These are phyloP conservation scores for Saturnispora ahearnii DNA, from an alignment of 805 yeast species.

Conservation along the genomic window DNA sequence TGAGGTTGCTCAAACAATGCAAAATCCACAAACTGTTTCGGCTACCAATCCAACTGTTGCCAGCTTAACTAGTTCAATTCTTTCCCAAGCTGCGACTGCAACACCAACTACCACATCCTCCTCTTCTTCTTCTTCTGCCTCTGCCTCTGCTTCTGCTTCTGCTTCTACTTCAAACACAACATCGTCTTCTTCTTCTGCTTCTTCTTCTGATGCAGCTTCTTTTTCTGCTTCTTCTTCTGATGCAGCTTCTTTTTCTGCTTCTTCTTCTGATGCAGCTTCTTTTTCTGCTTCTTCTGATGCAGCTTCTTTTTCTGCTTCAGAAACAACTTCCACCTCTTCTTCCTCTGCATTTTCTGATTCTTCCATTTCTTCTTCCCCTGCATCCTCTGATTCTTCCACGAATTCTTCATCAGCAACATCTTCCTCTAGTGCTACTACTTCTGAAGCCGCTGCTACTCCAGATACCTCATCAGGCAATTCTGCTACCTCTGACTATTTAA, in stretches of 20 bases:
- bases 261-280: slow-evolving; percentile 1
- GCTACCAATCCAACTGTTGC: slow-evolving; percentile 17
- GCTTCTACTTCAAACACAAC: not conserved
- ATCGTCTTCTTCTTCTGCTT: slow-evolving; percentile 12
- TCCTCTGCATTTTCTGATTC: slow-evolving; percentile 13
- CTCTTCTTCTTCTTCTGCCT: not conserved
- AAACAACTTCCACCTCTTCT: not conserved
- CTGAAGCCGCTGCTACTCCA: slow-evolving; percentile 20
- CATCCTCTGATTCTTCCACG: slow-evolving; percentile 13
- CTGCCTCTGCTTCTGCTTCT: not conserved
- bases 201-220: slow-evolving; percentile 8
- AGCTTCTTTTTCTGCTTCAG: slow-evolving; percentile 1
- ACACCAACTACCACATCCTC: slow-evolving; percentile 11
- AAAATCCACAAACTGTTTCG: slow-evolving; percentile 15
- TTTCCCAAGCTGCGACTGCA: slow-evolving; percentile 5
- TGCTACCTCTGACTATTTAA: slow-evolving; percentile 23
- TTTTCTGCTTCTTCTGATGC: slow-evolving; percentile 8
- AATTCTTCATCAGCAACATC: slow-evolving; percentile 14
- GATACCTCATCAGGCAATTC: slow-evolving; percentile 23
- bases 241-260: slow-evolving; percentile 2
- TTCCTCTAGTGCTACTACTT: slow-evolving; percentile 12
- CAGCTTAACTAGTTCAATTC: slow-evolving; percentile 8
- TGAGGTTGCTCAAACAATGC: slow-evolving; percentile 8
- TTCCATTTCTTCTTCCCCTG: slow-evolving; percentile 4
- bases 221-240: too few relatives aligned